Conservation (phyloP, 2,329 filamentous ascomycete species). For the Tolypocladium ovalisporum region DNA sequence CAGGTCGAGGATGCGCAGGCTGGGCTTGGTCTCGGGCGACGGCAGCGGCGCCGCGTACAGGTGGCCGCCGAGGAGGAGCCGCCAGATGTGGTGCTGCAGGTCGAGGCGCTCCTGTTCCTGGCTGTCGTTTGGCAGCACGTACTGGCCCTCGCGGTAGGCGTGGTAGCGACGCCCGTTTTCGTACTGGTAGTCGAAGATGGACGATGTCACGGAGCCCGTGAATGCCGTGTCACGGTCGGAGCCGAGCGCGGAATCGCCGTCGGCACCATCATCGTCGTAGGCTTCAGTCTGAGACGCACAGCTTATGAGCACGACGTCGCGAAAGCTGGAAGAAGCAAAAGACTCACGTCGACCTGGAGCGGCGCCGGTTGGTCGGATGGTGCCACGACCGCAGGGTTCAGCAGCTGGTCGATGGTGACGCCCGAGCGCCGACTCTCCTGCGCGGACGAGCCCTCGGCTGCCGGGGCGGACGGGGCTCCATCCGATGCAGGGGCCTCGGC, state of each 20-base stretch:
- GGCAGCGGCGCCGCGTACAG: conserved; percentile 35
- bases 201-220: conserved; percentile 27
- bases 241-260: conserved; percentile 22
- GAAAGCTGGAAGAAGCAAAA: not conserved
- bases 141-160: conserved; percentile 32
- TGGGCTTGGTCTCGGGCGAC: conserved; percentile 1
- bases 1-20: conserved; percentile 40
- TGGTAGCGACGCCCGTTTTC: conserved; percentile 39
- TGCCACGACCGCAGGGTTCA: conserved; percentile 8
- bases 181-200: conserved; percentile 31
- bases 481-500: not conserved
- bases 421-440: not conserved
- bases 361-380: conserved; percentile 9
- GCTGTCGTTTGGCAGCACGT: conserved; percentile 38
- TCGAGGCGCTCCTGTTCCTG: conserved; percentile 43
- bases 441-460: not conserved
- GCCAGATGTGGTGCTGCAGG: conserved; percentile 43
- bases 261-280: conserved; percentile 8
- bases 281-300: conserved; percentile 4
- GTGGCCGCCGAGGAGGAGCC: conserved; percentile 28
- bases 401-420: not conserved
- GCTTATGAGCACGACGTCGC: not conserved
- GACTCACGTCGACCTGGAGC: conserved; percentile 13
- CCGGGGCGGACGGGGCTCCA: not conserved
- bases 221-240: conserved; percentile 18